Conservation (phyloP, 139 green algal genomes). For the Gonium pectorale region DNA sequence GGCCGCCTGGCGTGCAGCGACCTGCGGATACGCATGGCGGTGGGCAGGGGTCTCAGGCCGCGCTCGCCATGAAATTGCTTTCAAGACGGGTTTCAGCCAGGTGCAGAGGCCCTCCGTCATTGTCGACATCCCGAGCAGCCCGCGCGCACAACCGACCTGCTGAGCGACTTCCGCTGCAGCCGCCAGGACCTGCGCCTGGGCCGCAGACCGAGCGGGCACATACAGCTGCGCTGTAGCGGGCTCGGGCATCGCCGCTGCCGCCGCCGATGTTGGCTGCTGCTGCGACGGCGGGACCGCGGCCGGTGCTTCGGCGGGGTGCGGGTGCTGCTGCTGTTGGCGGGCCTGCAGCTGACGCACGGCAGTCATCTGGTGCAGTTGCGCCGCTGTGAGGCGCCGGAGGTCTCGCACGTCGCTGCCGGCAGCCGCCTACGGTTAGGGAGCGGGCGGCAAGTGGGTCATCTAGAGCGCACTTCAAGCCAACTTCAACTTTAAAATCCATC, state of each 20-base stretch:
- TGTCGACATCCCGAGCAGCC: not conserved
- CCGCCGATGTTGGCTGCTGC: too few relatives aligned
- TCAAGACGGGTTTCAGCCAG: too few relatives aligned
- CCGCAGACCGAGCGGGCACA: too few relatives aligned
- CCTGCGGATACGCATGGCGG: not conserved
- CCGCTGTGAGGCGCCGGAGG: constrained; percentile 13
- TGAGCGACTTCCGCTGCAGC: constrained; percentile 24
- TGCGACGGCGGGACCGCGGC: not conserved
- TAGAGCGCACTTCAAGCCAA: too few relatives aligned
- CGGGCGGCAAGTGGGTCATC: too few relatives aligned
- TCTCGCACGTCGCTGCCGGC: not conserved
- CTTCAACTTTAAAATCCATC: too few relatives aligned
- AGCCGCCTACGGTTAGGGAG: not conserved
- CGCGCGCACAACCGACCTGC: constrained; percentile 15
- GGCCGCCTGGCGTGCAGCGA: constrained; percentile 20
- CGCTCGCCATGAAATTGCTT: too few relatives aligned
- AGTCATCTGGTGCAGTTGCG: constrained; percentile 27
- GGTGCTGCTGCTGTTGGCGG: constrained; percentile 4
- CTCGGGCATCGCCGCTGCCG: too few relatives aligned
- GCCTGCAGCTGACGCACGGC: constrained; percentile 27
- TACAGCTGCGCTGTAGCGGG: too few relatives aligned
- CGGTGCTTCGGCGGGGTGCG: not conserved
- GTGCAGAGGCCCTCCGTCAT: not conserved
- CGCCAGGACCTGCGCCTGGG: constrained; percentile 28
- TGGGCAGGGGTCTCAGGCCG: too few relatives aligned